Conservation (phyloP, 2,329 filamentous ascomycete genomes). For the Cytospora mali region DNA sequence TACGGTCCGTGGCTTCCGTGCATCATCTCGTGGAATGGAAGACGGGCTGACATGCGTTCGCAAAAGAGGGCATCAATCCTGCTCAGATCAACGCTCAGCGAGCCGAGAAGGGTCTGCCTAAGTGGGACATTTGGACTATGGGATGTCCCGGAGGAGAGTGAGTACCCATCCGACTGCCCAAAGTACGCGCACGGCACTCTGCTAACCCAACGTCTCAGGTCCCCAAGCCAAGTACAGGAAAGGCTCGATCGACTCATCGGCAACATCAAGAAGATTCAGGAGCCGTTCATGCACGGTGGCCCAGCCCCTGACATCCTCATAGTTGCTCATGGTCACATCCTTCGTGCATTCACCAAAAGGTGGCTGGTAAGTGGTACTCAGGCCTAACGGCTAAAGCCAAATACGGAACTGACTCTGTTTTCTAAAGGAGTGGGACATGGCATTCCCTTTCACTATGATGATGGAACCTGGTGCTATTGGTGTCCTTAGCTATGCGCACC, state of each 20-base stretch:
- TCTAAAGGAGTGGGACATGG: conserved; percentile 39
- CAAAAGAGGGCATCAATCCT: conserved; percentile 53
- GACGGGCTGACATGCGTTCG: conserved; percentile 9
- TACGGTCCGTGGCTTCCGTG: conserved; percentile 41
- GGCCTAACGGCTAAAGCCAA: not conserved
- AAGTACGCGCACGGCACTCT: conserved; percentile 12
- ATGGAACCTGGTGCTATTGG: conserved; percentile 47
- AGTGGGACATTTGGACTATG: conserved; percentile 61
- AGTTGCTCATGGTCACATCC: conserved; percentile 46
- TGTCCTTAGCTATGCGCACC: conserved; percentile 40
- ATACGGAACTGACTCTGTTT: conserved; percentile 4
- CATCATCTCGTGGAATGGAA: not conserved
- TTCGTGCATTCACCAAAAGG: conserved; percentile 49
- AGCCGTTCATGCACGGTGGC: conserved; percentile 43
- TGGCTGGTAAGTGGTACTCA: conserved; percentile 37
- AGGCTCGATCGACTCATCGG: conserved; percentile 46
- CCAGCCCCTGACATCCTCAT: conserved; percentile 42
- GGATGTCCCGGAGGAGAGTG: conserved; percentile 60
- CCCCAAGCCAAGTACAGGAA: conserved; percentile 41
- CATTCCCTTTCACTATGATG: conserved; percentile 46
- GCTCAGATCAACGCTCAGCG: conserved; percentile 52
- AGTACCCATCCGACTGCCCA: conserved; percentile 28
- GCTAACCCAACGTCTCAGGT: conserved; percentile 32
- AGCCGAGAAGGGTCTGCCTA: conserved; percentile 50
- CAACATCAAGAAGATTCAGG: conserved; percentile 44